phyloP scores from a whole-genome alignment of 768 basidiomycete species.

The Kondoa malvinella region DNA sequence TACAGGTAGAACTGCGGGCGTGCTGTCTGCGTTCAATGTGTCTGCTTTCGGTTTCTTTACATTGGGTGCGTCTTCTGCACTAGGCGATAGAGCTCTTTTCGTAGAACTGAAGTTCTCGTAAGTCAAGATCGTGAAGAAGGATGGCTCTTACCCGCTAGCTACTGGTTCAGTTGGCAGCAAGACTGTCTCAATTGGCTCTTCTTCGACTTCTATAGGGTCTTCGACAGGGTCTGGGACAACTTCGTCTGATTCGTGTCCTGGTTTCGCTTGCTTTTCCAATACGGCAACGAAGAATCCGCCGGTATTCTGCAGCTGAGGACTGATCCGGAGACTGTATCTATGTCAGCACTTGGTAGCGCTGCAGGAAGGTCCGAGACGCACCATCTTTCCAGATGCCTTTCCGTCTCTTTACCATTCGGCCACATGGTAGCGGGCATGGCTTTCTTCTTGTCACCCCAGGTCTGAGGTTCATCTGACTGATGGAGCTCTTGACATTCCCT shows the following conservation, averaged over 20 bases:
- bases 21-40: too few relatives aligned
- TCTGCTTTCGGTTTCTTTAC: constrained; percentile 41
- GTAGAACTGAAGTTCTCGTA: constrained; percentile 8
- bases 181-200: too few relatives aligned
- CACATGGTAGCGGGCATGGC: constrained; percentile 48
- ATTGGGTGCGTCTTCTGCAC: constrained; percentile 27
- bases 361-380: constrained; percentile 30
- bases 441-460: constrained; percentile 40
- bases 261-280: constrained; percentile 35
- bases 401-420: constrained; percentile 50
- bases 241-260: not conserved
- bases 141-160: too few relatives aligned
- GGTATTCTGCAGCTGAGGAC: constrained; percentile 88
- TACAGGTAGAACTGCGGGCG: not conserved
- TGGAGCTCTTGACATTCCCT: constrained; percentile 29
- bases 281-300: constrained; percentile 98
- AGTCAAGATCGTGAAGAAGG: too few relatives aligned
- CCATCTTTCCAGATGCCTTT: constrained; percentile 56
- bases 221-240: constrained; percentile 5
- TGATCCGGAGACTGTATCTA: constrained; percentile 54
- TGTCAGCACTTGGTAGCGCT: constrained; percentile 1
- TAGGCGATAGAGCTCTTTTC: constrained; percentile 13
- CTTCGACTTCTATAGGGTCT: too few relatives aligned
- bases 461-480: constrained; percentile 11
- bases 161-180: too few relatives aligned